Conservation (phyloP, 148 eudicot genomes). For the Vaccinium myrtillus region DNA sequence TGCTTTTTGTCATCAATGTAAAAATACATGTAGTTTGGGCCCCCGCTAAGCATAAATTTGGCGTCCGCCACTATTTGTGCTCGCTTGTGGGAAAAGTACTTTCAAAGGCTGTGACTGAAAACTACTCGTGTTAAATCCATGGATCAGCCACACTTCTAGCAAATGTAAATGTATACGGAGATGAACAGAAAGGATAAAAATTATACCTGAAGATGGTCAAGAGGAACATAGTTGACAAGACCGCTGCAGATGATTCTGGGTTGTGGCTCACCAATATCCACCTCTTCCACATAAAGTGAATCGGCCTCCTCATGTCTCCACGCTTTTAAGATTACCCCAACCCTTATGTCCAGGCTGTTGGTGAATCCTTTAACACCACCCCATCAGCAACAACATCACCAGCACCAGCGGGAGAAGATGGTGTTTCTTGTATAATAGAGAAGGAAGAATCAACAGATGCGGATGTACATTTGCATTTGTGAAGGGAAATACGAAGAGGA, state of each 20-base stretch:
- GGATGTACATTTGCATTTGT: not conserved
- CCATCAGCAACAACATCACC: not conserved
- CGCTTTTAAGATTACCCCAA: slow-evolving; percentile 64
- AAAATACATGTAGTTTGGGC: no score
- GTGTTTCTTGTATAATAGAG: slow-evolving; percentile 7
- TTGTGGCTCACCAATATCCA: slow-evolving; percentile 75
- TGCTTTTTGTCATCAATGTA: no score
- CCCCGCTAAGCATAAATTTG: no score
- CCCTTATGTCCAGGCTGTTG: slow-evolving; percentile 67
- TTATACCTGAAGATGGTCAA: slow-evolving; percentile 67
- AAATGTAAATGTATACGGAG: not conserved
- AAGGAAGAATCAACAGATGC: not conserved
- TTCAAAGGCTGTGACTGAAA: not conserved
- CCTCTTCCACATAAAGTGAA: slow-evolving; percentile 84
- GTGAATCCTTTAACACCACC: slow-evolving; percentile 35
- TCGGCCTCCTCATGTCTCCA: slow-evolving; percentile 90
- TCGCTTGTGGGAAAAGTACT: not conserved
- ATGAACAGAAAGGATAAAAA: not conserved
- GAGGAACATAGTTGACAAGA: slow-evolving; percentile 67
- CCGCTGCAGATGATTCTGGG: slow-evolving; percentile 89
- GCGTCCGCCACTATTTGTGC: not conserved
- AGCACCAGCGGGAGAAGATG: slow-evolving; percentile 10
- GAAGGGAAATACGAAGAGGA: slow-evolving; percentile 1
- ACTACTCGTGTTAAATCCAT: not conserved
- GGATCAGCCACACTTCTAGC: not conserved